phyloP scores from a whole-genome alignment of 495 filamentous ascomycete genomes.

The Penicillium robsamsonii region DNA sequence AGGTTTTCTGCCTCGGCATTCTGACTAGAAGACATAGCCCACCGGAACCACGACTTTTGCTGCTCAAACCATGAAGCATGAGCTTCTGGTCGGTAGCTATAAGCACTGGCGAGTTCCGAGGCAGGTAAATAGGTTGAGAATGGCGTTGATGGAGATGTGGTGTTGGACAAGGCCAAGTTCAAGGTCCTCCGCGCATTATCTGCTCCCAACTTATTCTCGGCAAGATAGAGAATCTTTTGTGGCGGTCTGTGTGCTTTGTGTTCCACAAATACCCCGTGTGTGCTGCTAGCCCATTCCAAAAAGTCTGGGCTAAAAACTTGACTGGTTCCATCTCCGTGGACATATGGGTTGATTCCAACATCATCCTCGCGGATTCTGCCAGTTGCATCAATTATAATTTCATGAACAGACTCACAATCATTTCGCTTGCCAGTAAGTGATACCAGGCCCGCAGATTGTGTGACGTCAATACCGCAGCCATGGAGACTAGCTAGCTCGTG shows the following conservation, averaged over 20 bases:
- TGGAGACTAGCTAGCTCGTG: slow-evolving; percentile 43
- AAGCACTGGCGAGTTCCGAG: slow-evolving; percentile 22
- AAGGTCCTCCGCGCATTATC: slow-evolving; percentile 38
- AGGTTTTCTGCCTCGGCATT: slow-evolving; percentile 9
- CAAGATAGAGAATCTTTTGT: slow-evolving; percentile 33
- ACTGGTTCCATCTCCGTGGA: slow-evolving; percentile 4
- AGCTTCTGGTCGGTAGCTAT: slow-evolving; percentile 21
- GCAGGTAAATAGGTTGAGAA: slow-evolving; percentile 42
- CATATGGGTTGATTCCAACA: slow-evolving; percentile 22
- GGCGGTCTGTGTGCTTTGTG: slow-evolving; percentile 14
- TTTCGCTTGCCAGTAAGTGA: slow-evolving; percentile 40
- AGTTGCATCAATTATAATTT: slow-evolving; percentile 41
- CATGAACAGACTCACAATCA: slow-evolving; percentile 39
- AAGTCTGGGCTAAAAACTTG: slow-evolving; percentile 25
- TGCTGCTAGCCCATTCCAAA: slow-evolving; percentile 35
- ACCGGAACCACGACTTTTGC: slow-evolving; percentile 42
- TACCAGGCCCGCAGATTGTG: slow-evolving; percentile 33
- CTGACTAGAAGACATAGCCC: slow-evolving; percentile 33
- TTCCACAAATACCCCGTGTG: slow-evolving; percentile 32
- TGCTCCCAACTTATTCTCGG: slow-evolving; percentile 33
- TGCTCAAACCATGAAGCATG: slow-evolving; percentile 33
- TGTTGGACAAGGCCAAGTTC: slow-evolving; percentile 31
- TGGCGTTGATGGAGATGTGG: slow-evolving; percentile 18
- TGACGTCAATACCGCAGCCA: slow-evolving; percentile 43
- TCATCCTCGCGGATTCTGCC: slow-evolving; percentile 34